Evolutionary conservation across 75 land plant species (phyloP).

Genomic region (Picea glauca): DNA sequence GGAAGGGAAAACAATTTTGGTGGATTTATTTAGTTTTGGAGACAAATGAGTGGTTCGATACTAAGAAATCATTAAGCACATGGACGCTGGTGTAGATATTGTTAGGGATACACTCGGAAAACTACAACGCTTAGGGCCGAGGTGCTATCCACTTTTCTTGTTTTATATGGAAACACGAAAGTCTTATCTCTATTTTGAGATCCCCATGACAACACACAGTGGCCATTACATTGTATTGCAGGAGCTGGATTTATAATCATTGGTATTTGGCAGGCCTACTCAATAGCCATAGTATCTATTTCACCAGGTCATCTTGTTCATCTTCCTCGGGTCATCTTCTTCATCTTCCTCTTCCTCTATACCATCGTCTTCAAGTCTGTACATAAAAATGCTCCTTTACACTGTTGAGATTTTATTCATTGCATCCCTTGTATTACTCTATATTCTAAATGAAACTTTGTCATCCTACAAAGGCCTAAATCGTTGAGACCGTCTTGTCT

Average conservation of each 20-base stretch:
- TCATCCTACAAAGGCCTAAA: not conserved
- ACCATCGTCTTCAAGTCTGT: not conserved
- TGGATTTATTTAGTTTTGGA: too few species aligned
- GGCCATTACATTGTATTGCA: not conserved
- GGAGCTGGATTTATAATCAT: slow-evolving; percentile 3
- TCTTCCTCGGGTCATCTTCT: too few species aligned
- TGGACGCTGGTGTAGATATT: too few species aligned
- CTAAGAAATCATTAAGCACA: too few species aligned
- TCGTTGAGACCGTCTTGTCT: not conserved
- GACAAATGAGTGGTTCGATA: too few species aligned
- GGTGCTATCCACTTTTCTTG: too few species aligned
- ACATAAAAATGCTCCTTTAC: slow-evolving; percentile 1
- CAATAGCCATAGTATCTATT: slow-evolving; percentile 1
- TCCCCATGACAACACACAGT: too few species aligned
- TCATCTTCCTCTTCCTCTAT: not conserved
- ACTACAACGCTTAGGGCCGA: too few species aligned
- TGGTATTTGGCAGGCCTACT: slow-evolving; percentile 6
- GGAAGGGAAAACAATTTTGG: too few species aligned
- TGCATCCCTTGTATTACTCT: not conserved
- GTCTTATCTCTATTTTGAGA: too few species aligned
- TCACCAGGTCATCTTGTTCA: not conserved
- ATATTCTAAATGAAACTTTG: not conserved
- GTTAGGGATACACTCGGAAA: too few species aligned
- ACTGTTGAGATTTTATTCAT: not conserved
- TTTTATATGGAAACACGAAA: too few species aligned